These are phyloP conservation scores for Wickerhamiella azyma DNA, from an alignment of 805 yeast species.

Conservation along the genomic window DNA sequence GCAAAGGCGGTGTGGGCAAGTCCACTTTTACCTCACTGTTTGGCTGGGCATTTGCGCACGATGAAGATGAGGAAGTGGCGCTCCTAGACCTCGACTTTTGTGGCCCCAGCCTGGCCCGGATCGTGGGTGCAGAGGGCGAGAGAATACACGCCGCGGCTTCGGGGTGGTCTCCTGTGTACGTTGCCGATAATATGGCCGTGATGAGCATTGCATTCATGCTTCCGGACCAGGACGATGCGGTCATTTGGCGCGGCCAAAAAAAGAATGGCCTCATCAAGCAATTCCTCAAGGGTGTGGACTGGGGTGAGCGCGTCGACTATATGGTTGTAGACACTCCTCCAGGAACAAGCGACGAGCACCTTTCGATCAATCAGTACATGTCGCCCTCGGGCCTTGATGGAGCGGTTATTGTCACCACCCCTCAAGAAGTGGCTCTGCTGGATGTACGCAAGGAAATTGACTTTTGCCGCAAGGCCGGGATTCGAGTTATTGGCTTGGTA, in stretches of 20 bases:
- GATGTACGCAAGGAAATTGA: conserved; percentile 95
- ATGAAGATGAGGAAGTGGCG: conserved; percentile 72
- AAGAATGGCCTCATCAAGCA: conserved; percentile 87
- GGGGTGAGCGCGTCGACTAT: conserved; percentile 68
- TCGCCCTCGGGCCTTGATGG: conserved; percentile 90
- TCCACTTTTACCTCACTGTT: conserved; percentile 91
- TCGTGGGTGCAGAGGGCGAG: conserved; percentile 86
- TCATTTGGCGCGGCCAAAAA: conserved; percentile 96
- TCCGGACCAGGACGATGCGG: conserved; percentile 84
- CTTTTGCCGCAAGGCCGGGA: conserved; percentile 83
- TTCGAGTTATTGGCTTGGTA: conserved; percentile 74
- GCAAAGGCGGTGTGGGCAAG: conserved; percentile 80
- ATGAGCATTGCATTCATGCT: conserved; percentile 93
- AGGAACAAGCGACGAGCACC: conserved; percentile 95
- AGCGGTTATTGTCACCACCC: conserved; percentile 88
- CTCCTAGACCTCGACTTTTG: conserved; percentile 96
- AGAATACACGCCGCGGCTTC: conserved; percentile 74
- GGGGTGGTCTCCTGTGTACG: conserved; percentile 96
- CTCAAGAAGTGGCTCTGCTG: conserved; percentile 90
- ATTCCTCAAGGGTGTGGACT: conserved; percentile 84
- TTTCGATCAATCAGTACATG: conserved; percentile 75
- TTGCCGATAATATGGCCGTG: conserved; percentile 85
- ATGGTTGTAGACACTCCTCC: conserved; percentile 94
- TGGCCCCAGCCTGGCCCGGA: conserved; percentile 91
- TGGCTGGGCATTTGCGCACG: conserved; percentile 83